Base-by-base conservation (phyloP, 2,329 filamentous ascomycete species). In the Trichoderma sp. region DNA sequence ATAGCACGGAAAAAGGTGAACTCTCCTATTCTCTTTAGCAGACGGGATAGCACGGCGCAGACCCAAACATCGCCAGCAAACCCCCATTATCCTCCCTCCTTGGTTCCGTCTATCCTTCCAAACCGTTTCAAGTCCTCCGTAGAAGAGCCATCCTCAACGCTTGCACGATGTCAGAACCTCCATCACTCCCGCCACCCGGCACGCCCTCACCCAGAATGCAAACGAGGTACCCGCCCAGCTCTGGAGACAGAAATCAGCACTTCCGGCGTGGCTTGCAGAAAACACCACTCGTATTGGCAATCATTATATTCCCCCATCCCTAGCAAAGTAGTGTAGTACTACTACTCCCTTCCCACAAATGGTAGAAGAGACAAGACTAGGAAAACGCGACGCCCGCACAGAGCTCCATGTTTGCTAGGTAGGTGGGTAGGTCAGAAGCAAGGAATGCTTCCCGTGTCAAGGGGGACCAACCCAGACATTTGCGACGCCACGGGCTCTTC, bases 371-470 rank as follows among this genome's bases (percentile, higher is more conserved):
- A 28, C 28, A 28, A 28, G 5, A 28, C 28, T 28, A 30, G 30
- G 30, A 30, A 30, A 30, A 30, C 30, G 30, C 30, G 30, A 48
- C 45, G 34, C 56, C 44, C 45, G 47, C 44, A 59, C 28, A 51
- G 55, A 47, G 10, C 17, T 45, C 24, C 19, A 44, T 57, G 55
- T 57, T 57, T 61, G 47, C 58, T 50, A 19, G n/a, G 21, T 15
- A 19, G 3, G 34, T 50, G 21, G 21, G 21, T 24, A 24, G 21
- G 21, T n/a, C 21, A 15, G 28, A 26, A 51, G 56, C 56, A 65
- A 65, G 63, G 63, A 65, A 65, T 65, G 63, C 50, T 65, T 60
- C 63, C 58, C 63, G 57, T 55, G n/a, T 63, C 64, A 63, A 66
- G 64, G 64, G 51, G 64, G 64, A 44, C 21, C 52, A 51, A 43